Conservation (phyloP, 176 grass and related monocot genomes). For the Oryza nivara region DNA sequence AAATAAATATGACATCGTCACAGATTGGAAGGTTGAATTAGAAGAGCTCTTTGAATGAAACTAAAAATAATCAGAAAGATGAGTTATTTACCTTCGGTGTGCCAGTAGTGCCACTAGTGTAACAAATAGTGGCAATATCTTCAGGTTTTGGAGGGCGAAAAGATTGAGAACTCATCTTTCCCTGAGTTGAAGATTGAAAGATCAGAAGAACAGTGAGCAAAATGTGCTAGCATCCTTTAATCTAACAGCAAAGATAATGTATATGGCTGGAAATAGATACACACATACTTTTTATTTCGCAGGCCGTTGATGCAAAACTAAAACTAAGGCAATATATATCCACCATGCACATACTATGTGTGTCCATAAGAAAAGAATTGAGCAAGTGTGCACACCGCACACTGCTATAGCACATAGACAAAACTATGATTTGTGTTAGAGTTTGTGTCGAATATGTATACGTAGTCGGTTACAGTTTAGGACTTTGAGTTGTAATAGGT, state of each 20-base stretch:
- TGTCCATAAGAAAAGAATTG: constrained; percentile 16
- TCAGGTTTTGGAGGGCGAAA: constrained; percentile 88
- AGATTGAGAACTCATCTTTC: constrained; percentile 60
- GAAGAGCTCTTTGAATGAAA: neutral
- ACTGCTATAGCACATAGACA: neutral
- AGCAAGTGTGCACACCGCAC: neutral
- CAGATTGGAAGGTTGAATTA: constrained; percentile 31
- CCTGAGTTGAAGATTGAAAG: constrained; percentile 53
- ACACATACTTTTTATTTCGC: too few relatives aligned
- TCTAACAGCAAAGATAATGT: neutral
- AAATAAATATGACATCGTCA: constrained; percentile 25
- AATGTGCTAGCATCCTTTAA: constrained; percentile 3
- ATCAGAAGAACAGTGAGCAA: constrained; percentile 24
- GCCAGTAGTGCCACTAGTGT: constrained; percentile 95
- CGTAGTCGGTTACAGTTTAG: too few relatives aligned
- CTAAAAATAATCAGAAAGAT: constrained; percentile 30
- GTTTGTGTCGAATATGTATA: too few relatives aligned
- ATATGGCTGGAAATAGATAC: neutral
- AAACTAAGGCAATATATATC: neutral
- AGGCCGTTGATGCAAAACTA: neutral
- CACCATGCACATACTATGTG: neutral
- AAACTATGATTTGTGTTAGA: too few relatives aligned
- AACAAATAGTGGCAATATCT: constrained; percentile 94
- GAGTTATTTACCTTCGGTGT: constrained; percentile 72
- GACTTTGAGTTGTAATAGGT: too few relatives aligned